phyloP scores from a whole-genome alignment of 2,329 filamentous ascomycete genomes.

The Exophiala viscosa region DNA sequence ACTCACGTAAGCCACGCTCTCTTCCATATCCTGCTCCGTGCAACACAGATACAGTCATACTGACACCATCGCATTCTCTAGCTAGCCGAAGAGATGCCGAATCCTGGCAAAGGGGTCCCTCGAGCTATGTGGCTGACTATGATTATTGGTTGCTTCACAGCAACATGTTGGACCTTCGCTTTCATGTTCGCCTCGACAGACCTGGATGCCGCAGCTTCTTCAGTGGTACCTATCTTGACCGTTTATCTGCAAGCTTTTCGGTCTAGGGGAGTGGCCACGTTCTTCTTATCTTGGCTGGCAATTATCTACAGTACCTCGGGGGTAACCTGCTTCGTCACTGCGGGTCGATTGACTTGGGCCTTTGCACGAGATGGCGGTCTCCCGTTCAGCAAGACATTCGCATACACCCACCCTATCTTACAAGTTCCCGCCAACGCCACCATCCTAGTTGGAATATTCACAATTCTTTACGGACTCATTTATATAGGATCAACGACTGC shows the following conservation, averaged over 20 bases:
- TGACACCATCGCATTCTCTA: neutral
- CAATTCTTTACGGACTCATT: constrained; percentile 37
- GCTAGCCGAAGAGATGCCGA: constrained; percentile 23
- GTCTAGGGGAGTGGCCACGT: constrained; percentile 13
- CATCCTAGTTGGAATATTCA: constrained; percentile 33
- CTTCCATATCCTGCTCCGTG: too few relatives aligned
- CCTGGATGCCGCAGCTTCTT: constrained; percentile 17
- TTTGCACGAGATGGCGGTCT: constrained; percentile 51
- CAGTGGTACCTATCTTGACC: constrained; percentile 23
- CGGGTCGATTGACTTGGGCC: constrained; percentile 50
- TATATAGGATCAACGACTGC: constrained; percentile 25
- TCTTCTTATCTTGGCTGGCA: constrained; percentile 24
- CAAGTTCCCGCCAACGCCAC: constrained; percentile 39
- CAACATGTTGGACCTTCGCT: constrained; percentile 22
- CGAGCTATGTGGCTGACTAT: constrained; percentile 26
- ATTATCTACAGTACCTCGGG: constrained; percentile 45
- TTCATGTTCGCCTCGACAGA: constrained; percentile 27
- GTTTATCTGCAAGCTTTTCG: constrained; percentile 25
- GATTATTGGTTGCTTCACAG: constrained; percentile 23
- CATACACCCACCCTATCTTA: constrained; percentile 32
- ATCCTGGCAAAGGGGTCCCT: constrained; percentile 25
- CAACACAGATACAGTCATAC: neutral
- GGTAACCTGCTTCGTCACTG: constrained; percentile 49
- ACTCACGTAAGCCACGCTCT: too few relatives aligned
- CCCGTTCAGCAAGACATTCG: constrained; percentile 40